These are phyloP conservation scores for Sesbania bispinosa DNA, from an alignment of 306 rosid species.

Conservation along the genomic window DNA sequence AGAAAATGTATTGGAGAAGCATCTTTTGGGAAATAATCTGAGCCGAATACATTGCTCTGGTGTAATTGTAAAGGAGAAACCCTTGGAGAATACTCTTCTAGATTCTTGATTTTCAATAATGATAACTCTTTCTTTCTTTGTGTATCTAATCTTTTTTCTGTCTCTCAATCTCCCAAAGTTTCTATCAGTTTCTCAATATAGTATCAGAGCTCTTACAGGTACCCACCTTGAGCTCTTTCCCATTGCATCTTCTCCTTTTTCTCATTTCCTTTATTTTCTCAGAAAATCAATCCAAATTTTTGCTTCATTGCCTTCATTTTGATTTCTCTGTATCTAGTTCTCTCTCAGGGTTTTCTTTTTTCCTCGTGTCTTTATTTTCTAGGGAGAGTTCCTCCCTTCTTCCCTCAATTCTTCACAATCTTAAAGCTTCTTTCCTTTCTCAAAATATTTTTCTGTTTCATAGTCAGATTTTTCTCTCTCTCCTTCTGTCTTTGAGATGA, in stretches of 20 bases:
- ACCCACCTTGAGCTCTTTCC: neutral
- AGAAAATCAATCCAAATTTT: neutral
- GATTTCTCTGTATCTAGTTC: neutral
- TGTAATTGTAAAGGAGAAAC: too few species aligned
- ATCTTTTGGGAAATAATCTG: too few species aligned
- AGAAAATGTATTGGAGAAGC: too few species aligned
- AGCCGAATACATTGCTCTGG: too few species aligned
- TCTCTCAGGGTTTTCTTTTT: neutral
- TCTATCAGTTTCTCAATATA: neutral
- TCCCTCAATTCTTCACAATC: neutral
- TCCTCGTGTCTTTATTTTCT: neutral
- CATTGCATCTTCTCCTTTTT: neutral
- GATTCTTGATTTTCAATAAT: too few species aligned
- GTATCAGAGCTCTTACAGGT: neutral
- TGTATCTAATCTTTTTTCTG: too few species aligned
- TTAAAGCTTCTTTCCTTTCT: neutral
- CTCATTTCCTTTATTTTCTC: neutral
- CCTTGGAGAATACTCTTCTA: too few species aligned
- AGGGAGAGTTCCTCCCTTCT: neutral
- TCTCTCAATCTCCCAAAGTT: too few species aligned
- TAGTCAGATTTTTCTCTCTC: neutral
- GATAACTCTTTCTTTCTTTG: too few species aligned
- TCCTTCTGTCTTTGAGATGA: neutral
- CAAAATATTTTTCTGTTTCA: neutral
- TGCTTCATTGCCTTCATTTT: neutral